Evolutionary conservation across 2,329 filamentous ascomycete species (phyloP), one percentile per base, ranked within the genome.

Genomic region (Diaporthe sp.): DNA sequence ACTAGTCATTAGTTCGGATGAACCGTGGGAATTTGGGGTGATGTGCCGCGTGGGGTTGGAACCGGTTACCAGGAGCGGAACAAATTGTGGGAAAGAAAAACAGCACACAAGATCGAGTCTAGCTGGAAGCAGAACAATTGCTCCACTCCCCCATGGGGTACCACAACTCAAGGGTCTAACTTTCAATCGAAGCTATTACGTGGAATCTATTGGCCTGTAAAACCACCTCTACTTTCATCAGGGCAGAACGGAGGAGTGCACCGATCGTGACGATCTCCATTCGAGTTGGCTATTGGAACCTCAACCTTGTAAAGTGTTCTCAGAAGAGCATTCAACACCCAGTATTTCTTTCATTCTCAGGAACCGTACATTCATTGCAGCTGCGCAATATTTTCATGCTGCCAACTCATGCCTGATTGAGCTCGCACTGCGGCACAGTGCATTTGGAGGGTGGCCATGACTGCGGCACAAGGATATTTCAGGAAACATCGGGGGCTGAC

Each of bases 401-500:
- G 44, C 44, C 4, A 17, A 8, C 46, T 17, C 13, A 25, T 39
- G 13, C 31, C 28, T 12, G 22, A 1, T 39, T 53, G 17, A 39
- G 44, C 62, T 39, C 12, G 12, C 46, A 25, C 5, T 68, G 65
- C 46, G 46, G 44, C 46, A 39, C 65, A 53, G 31, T 37, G 22
- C 31, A 37, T 6, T 7, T 51, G 7, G 31, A 51, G 46, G 31
- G 28, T 37, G 46, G 46, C 34, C 65, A 19, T 28, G 46, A n/a
- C 25, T 9, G 65, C 34, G 46, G 46, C 34, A 28, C 15, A 39
- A 28, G 22, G 62, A 53, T 68, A 53, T 68, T 68, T 39, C 22
- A 53, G 65, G 65, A 68, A 68, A 42, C 65, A 15, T 34, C 19
- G 4, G 7, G 65, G 19, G 65, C 65, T 68, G 31, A 53, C 65